Conservation (phyloP, 495 filamentous ascomycete species). For the Lophium mytilinum region DNA sequence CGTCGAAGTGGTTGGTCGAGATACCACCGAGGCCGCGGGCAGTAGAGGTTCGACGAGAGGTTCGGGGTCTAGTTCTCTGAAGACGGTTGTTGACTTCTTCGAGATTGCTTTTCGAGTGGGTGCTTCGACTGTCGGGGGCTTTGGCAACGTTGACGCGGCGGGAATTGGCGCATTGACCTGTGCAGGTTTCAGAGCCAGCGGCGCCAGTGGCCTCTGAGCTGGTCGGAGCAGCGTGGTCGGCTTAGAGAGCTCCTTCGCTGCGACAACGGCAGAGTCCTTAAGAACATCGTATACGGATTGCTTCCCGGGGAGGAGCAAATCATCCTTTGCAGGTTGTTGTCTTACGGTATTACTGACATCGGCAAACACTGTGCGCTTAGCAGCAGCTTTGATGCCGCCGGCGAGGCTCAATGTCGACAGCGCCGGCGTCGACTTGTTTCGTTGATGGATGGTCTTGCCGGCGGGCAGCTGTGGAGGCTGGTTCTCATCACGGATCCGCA, state of each 20-base stretch:
- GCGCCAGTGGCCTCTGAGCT: constrained; percentile 53
- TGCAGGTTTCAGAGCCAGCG: not conserved
- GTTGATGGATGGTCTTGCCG: constrained; percentile 62
- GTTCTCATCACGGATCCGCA: constrained; percentile 66
- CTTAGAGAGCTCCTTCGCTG: constrained; percentile 39
- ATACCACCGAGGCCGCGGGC: not conserved
- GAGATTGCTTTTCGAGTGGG: constrained; percentile 39
- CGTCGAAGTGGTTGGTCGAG: not conserved
- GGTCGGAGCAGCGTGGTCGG: constrained; percentile 48
- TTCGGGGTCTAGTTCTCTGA: constrained; percentile 48
- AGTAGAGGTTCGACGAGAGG: constrained; percentile 25
- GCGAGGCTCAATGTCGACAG: constrained; percentile 48
- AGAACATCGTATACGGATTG: constrained; percentile 29
- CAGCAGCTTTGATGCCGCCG: constrained; percentile 53
- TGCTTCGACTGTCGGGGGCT: constrained; percentile 1
- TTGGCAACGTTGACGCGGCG: constrained; percentile 7
- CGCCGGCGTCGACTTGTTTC: constrained; percentile 72
- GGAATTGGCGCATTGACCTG: constrained; percentile 5
- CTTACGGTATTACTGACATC: constrained; percentile 71
- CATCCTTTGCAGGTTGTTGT: constrained; percentile 39
- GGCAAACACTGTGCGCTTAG: constrained; percentile 66
- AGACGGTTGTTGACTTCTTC: constrained; percentile 58
- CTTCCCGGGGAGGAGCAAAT: constrained; percentile 27
- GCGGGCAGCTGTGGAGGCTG: constrained; percentile 49
- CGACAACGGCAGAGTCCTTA: constrained; percentile 38